phyloP scores from a whole-genome alignment of 2,329 filamentous ascomycete genomes.

The Paecilomyces sp. region DNA sequence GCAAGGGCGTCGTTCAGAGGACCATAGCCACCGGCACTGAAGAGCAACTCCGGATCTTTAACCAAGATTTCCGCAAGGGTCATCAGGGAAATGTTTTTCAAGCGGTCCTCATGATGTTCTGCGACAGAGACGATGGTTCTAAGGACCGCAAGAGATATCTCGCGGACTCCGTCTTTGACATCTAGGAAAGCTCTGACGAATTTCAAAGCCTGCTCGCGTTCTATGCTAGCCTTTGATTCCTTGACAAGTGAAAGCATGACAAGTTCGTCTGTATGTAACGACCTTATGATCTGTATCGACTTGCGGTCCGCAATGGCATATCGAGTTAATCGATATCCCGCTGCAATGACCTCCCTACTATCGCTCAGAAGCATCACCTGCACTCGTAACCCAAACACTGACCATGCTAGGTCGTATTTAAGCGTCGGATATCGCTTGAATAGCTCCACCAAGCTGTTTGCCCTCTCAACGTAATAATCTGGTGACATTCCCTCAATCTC shows the following conservation, averaged over 20 bases:
- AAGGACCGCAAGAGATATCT: constrained; percentile 80
- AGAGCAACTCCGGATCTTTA: constrained; percentile 71
- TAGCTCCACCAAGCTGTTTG: constrained; percentile 90
- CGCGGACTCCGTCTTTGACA: constrained; percentile 82
- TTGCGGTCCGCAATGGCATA: constrained; percentile 90
- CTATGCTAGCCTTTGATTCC: constrained; percentile 92
- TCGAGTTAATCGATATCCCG: constrained; percentile 85
- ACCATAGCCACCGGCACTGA: constrained; percentile 75
- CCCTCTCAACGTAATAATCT: constrained; percentile 90
- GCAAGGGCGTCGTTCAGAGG: constrained; percentile 86
- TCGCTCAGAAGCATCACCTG: constrained; percentile 95
- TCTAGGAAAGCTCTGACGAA: constrained; percentile 93
- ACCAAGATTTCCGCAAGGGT: constrained; percentile 89
- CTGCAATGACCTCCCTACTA: constrained; percentile 89
- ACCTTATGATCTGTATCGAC: constrained; percentile 81
- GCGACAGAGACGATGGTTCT: constrained; percentile 87
- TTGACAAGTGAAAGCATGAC: constrained; percentile 91
- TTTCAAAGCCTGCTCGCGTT: constrained; percentile 93
- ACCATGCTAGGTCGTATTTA: constrained; percentile 96
- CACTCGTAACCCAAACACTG: constrained; percentile 85
- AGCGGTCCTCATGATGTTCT: constrained; percentile 74
- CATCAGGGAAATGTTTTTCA: constrained; percentile 85
- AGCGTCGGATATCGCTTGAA: constrained; percentile 88
- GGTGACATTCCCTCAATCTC: constrained; percentile 81
- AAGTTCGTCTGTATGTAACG: constrained; percentile 83